Conservation (phyloP, 2,329 filamentous ascomycete genomes). For the Neofusicoccum kwambonambiense region DNA sequence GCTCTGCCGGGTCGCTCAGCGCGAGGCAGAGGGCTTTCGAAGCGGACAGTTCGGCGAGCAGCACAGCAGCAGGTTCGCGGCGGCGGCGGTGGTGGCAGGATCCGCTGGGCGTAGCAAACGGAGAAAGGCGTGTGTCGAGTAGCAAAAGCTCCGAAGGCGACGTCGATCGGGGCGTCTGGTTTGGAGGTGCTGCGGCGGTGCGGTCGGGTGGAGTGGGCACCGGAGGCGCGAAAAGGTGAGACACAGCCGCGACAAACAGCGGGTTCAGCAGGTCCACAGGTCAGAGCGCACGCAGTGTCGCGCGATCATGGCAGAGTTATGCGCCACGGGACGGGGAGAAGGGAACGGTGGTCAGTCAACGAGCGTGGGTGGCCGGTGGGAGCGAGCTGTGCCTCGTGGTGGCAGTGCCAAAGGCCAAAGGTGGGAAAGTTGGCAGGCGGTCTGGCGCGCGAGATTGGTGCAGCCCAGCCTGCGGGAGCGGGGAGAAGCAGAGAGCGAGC, state of each 20-base stretch:
- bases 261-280: slow-evolving; percentile 1
- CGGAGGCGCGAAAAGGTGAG: slow-evolving; percentile 6
- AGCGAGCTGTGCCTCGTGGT: slow-evolving; percentile 8
- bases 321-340: background rate
- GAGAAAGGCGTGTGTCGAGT: background rate
- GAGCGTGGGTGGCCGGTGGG: slow-evolving; percentile 7
- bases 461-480: slow-evolving; percentile 14
- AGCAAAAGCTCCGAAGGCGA: background rate
- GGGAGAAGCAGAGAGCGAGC: slow-evolving; percentile 10
- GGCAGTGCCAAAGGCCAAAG: background rate
- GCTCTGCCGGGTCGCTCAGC: slow-evolving; percentile 13
- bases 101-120: background rate
- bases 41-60: background rate
- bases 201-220: background rate
- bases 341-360: background rate
- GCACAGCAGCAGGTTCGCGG: background rate
- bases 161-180: background rate
- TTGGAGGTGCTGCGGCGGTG: background rate
- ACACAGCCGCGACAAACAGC: slow-evolving; percentile 10
- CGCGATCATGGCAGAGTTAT: slow-evolving; percentile 6
- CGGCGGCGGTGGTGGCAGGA: slow-evolving; percentile 5
- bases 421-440: slow-evolving; percentile 16
- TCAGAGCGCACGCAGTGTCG: background rate
- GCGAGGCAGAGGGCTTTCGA: slow-evolving; percentile 17
- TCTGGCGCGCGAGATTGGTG: background rate